Conservation (phyloP, 2,329 filamentous ascomycete genomes). For the Xylariaceae sp. region DNA sequence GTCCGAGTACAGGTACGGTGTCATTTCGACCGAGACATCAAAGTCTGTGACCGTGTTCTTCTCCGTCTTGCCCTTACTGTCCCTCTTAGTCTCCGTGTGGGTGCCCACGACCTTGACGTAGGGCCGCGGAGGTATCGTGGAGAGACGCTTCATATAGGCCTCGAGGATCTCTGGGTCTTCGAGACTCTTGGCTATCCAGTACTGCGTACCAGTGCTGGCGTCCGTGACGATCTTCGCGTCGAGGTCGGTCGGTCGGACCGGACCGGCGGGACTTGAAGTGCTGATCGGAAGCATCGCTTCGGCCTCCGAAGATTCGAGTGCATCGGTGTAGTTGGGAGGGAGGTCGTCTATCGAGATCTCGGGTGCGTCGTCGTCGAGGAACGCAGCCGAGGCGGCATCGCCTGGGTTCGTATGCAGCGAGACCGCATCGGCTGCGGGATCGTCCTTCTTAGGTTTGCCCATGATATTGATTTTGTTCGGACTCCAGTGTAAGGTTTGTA, state of each 20-base stretch:
- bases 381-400: slow-evolving; percentile 12
- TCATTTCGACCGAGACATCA: slow-evolving; percentile 54
- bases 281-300: slow-evolving; percentile 15
- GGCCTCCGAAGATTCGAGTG: slow-evolving; percentile 12
- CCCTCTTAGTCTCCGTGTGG: slow-evolving; percentile 41
- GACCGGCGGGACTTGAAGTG: neutral
- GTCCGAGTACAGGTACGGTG: slow-evolving; percentile 50
- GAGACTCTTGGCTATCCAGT: slow-evolving; percentile 41
- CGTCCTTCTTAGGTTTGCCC: slow-evolving; percentile 19
- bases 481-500: too few relatives aligned
- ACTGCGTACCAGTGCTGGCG: slow-evolving; percentile 30
- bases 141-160: slow-evolving; percentile 38
- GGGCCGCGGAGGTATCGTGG: slow-evolving; percentile 47
- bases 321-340: slow-evolving; percentile 26
- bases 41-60: slow-evolving; percentile 51
- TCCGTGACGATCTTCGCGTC: slow-evolving; percentile 21
- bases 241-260: slow-evolving; percentile 8
- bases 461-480: slow-evolving; percentile 17
- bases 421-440: slow-evolving; percentile 18
- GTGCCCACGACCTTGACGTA: slow-evolving; percentile 49
- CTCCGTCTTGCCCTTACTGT: slow-evolving; percentile 43
- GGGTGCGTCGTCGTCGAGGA: slow-evolving; percentile 21
- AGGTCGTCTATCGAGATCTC: slow-evolving; percentile 24
- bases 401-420: slow-evolving; percentile 24
- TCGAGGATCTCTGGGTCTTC: slow-evolving; percentile 42